Conservation (phyloP, 2,329 filamentous ascomycete species). For the Colletotrichum magnum region DNA sequence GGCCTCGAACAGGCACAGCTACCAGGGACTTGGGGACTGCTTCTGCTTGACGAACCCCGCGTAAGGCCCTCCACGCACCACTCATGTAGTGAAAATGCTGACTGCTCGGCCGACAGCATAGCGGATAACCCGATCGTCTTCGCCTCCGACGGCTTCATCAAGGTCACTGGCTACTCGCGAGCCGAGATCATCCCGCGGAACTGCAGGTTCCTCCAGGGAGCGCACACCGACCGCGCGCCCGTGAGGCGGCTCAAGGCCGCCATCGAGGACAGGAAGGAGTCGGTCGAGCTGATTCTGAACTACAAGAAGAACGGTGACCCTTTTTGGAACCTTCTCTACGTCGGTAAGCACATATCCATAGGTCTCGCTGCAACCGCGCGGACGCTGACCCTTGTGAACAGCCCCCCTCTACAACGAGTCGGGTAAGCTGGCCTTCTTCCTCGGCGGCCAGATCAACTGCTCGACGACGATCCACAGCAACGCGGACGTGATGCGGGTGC, state of each 20-base stretch:
- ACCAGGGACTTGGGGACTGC: conserved; percentile 69
- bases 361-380: not conserved
- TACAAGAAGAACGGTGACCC: conserved; percentile 65
- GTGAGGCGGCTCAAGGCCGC: conserved; percentile 58
- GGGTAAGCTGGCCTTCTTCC: conserved; percentile 61
- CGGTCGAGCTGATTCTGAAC: conserved; percentile 65
- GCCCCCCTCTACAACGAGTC: conserved; percentile 59
- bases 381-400: not conserved
- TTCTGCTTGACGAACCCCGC: conserved; percentile 70
- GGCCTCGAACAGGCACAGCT: conserved; percentile 53
- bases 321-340: conserved; percentile 71
- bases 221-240: conserved; percentile 58
- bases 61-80: conserved; percentile 5
- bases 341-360: conserved; percentile 52
- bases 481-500: conserved; percentile 61
- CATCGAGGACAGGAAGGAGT: conserved; percentile 59
- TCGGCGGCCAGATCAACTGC: conserved; percentile 68
- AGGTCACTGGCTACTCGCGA: conserved; percentile 63
- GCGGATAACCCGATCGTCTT: conserved; percentile 66
- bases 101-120: too few species aligned
- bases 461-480: conserved; percentile 63
- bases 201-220: conserved; percentile 65
- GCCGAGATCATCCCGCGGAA: conserved; percentile 65
- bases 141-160: conserved; percentile 66
- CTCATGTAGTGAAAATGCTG: not conserved